phyloP scores from a whole-genome alignment of 768 basidiomycete species.

The Boletus tomentosulus region DNA sequence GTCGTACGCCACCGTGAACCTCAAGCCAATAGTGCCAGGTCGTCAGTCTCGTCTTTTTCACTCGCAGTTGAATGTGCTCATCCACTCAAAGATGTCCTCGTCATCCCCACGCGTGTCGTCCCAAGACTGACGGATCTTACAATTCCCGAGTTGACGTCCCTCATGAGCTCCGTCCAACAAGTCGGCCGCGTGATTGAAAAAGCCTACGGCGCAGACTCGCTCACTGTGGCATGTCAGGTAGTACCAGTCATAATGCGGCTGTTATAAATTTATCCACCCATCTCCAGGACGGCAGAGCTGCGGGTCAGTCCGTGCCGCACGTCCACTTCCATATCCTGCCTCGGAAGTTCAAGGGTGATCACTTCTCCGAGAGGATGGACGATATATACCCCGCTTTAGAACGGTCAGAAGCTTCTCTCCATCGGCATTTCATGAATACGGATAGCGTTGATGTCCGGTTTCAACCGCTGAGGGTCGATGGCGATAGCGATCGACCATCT shows the following conservation, averaged over 20 bases:
- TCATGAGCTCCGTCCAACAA: slow-evolving; percentile 75
- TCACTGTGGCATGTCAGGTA: slow-evolving; percentile 92
- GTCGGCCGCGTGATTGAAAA: slow-evolving; percentile 79
- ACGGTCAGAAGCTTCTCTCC: slow-evolving; percentile 49
- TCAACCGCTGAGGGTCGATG: slow-evolving; percentile 53
- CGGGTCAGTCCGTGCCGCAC: slow-evolving; percentile 70
- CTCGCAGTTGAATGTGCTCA: neutral
- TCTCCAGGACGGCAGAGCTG: slow-evolving; percentile 76
- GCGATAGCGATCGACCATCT: slow-evolving; percentile 62
- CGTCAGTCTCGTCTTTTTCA: slow-evolving; percentile 53
- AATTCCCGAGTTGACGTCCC: slow-evolving; percentile 67
- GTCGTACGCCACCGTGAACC: slow-evolving; percentile 86
- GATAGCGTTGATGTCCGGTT: slow-evolving; percentile 21
- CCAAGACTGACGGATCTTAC: slow-evolving; percentile 52
- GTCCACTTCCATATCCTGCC: slow-evolving; percentile 97
- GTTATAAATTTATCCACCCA: slow-evolving; percentile 3
- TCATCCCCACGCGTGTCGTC: slow-evolving; percentile 53
- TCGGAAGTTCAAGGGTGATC: slow-evolving; percentile 65
- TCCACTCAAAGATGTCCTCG: slow-evolving; percentile 50
- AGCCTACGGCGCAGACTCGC: slow-evolving; percentile 74
- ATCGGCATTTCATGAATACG: slow-evolving; percentile 32
- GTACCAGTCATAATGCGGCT: slow-evolving; percentile 1
- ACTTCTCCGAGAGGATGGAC: slow-evolving; percentile 60
- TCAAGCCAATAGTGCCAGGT: slow-evolving; percentile 91
- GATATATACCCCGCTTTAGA: slow-evolving; percentile 81